These are phyloP conservation scores for Sclerotinia glacialis DNA, from an alignment of 2,329 filamentous ascomycete species.

Conservation along the genomic window DNA sequence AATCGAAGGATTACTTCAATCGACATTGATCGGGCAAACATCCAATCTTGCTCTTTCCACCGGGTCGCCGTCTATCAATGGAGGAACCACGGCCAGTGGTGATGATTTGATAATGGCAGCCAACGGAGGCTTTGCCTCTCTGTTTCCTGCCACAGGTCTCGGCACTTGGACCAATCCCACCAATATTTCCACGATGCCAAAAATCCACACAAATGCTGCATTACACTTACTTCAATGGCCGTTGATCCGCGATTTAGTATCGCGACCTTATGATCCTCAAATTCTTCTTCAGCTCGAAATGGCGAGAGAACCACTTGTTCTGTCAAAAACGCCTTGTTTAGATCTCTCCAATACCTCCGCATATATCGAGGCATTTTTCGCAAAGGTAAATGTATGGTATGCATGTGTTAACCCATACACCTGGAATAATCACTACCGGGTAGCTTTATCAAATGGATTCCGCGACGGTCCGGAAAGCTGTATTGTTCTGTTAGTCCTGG, in stretches of 20 bases:
- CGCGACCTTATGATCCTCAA: slow-evolving; percentile 74
- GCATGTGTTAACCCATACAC: slow-evolving; percentile 81
- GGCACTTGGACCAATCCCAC: slow-evolving; percentile 66
- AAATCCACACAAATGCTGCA: slow-evolving; percentile 77
- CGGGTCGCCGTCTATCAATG: slow-evolving; percentile 63
- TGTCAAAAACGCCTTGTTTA: slow-evolving; percentile 63
- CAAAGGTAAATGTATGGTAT: slow-evolving; percentile 80
- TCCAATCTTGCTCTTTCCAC: slow-evolving; percentile 57
- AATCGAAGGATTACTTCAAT: slow-evolving; percentile 77
- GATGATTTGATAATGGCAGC: slow-evolving; percentile 52
- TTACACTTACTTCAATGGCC: slow-evolving; percentile 78
- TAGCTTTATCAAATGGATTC: slow-evolving; percentile 71
- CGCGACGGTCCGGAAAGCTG: slow-evolving; percentile 78
- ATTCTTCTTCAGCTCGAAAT: slow-evolving; percentile 80
- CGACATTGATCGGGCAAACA: slow-evolving; percentile 54
- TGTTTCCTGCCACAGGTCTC: slow-evolving; percentile 62
- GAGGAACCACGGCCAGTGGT: slow-evolving; percentile 58
- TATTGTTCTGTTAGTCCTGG: slow-evolving; percentile 73
- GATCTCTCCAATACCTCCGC: slow-evolving; percentile 71
- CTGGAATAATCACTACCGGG: slow-evolving; percentile 73
- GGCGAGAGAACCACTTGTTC: slow-evolving; percentile 69
- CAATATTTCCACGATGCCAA: slow-evolving; percentile 84
- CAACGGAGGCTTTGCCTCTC: slow-evolving; percentile 48
- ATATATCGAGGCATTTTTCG: slow-evolving; percentile 78
- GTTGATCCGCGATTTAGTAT: slow-evolving; percentile 73